Evolutionary conservation across 23 red algal species (phyloP), one percentile per base, ranked within the genome.

Genomic region (Gracilaria domingensis): DNA sequence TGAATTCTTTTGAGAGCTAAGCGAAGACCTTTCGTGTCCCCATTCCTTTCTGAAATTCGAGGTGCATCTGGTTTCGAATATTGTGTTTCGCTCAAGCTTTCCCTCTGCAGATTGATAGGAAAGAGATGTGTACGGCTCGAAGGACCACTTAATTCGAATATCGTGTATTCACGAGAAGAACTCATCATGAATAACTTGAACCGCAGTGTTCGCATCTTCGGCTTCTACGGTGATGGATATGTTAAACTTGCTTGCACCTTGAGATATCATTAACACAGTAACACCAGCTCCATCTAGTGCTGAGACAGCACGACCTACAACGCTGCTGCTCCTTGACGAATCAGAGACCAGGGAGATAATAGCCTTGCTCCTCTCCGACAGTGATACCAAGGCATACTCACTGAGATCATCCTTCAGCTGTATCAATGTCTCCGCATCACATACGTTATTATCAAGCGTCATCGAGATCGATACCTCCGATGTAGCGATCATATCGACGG

Each of bases 211-310:
- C n/a, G 90, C 83, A 44, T 97, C 73, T 26, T 29, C 66, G 53
- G 89, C 82, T 54, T 93, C 82, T 23, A 95, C 80, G 29, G 95
- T 93, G 69, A 98, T 54, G 53, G 88, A 93, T 76, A 98, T 93
- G 79, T 98, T 98, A 76, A 79, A 95, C 66, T 98, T 98, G 84
- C 88, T 91, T 7, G 96, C 96, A 33, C 96, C 96, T 79, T 98
- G 96, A 59, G 93, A 95, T 61, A 98, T 96, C 96, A 98, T 98
- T 58, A 95, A 76, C 23, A 98, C 94, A 48, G 93, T 72, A 72
- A 98, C 90, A 14, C 83, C 84, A 32, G 75, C 70, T 84, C 87
- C 20, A 61, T 92, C 75, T 32, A 98, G 91, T 36, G 80, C 93
- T 28, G 72, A 83, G 74, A 94, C 88, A 39, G 96, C 93, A 26